phyloP scores from a whole-genome alignment of 2,329 filamentous ascomycete genomes.

The Talaromyces rugulosus region DNA sequence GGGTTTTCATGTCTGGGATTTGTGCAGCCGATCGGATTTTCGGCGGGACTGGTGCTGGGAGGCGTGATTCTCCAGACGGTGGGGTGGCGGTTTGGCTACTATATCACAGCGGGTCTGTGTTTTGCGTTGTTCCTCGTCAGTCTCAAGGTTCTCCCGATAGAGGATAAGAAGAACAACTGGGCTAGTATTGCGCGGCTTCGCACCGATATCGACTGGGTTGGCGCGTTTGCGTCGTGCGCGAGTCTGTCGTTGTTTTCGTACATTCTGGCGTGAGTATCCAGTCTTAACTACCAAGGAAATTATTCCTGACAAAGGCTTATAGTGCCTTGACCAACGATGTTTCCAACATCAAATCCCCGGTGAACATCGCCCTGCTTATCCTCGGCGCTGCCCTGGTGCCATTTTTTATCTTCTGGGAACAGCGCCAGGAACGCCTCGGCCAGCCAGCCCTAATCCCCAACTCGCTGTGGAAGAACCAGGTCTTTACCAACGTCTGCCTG shows the following conservation, averaged over 20 bases:
- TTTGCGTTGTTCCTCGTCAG: conserved; percentile 10
- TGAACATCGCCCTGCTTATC: conserved; percentile 25
- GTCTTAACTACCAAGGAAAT: not conserved
- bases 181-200: not conserved
- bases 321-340: conserved; percentile 10
- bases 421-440: conserved; percentile 20
- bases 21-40: conserved; percentile 48
- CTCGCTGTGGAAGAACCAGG: conserved; percentile 27
- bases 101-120: conserved; percentile 14
- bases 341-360: conserved; percentile 5
- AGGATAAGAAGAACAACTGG: not conserved
- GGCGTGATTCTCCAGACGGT: conserved; percentile 45
- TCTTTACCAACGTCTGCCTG: conserved; percentile 29
- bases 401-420: conserved; percentile 22
- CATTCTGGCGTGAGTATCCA: conserved; percentile 25
- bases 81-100: conserved; percentile 47
- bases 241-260: conserved; percentile 48
- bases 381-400: conserved; percentile 25
- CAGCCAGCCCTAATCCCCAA: conserved; percentile 32
- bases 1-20: conserved; percentile 48
- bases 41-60: conserved; percentile 46
- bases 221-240: conserved; percentile 39
- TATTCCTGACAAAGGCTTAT: not conserved
- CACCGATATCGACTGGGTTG: conserved; percentile 48
- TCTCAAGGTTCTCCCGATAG: conserved; percentile 7